Evolutionary conservation across 768 basidiomycete genomes (phyloP), one percentile per base, ranked within the genome.

Genomic region (Pulveroboletus sp.): DNA sequence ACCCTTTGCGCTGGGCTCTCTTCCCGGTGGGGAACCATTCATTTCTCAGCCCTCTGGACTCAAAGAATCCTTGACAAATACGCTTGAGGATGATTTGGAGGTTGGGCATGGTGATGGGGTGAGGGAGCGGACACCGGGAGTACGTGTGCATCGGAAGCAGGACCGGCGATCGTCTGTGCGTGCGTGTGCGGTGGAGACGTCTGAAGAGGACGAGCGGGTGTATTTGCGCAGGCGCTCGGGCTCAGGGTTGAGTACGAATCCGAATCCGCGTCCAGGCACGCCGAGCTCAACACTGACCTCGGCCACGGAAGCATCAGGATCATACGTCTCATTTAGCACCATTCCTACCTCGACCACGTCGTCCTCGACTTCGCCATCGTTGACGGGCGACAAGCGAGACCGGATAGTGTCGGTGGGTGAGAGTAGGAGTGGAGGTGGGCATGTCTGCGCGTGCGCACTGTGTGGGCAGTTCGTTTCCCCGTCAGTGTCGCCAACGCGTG

Each of bases 261-360:
- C 54, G 2, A 45, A n/a, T 8, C 28, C 48, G 8, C 62, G 62
- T 21, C 62, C 62, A 1, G 58, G 54, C 1, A 55, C 62, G 6
- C 31, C 63, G 5, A 51, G 49, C 15, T 64, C 63, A 17, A 51
- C 53, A 15, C 6, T 60, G 28, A 60, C 61, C n/a, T 57, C 55
- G 11, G 57, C 48, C 0, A 63, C 62, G 18, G 62, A 57, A 7
- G 50, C 52, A 8, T 52, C 60, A 9, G 58, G 24, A 14, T 65
- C 63, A 1, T 64, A 63, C 18, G 35, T 44, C 0, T 64, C 63
- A 18, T 55, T 63, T 6, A 58, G 63, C 33, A 60, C 61, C 0
- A 8, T 55, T 8, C 55, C 63, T 0, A 35, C 54, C 4, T 62
- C 62, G 27, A 53, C 50, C 8, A 54, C 59, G 2, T 56, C 59